phyloP scores from a whole-genome alignment of 768 basidiomycete species.

The Steccherinum ochraceum region DNA sequence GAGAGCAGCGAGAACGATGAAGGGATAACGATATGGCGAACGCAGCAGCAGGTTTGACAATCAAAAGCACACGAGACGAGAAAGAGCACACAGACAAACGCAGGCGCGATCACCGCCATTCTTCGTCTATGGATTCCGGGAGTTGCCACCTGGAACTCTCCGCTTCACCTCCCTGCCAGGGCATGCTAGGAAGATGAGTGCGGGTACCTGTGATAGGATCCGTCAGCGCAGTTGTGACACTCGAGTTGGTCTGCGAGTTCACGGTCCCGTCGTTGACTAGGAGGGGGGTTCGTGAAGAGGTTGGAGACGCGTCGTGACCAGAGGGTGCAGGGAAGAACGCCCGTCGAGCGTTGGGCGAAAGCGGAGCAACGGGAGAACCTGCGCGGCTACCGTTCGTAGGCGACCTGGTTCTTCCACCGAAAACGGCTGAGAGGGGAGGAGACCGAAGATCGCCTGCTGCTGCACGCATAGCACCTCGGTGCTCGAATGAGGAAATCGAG shows the following conservation, averaged over 20 bases:
- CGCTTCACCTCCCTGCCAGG: slow-evolving; percentile 11
- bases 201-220: slow-evolving; percentile 27
- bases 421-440: slow-evolving; percentile 26
- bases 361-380: slow-evolving; percentile 1
- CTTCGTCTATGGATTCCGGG: not conserved
- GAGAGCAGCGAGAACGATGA: not conserved
- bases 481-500: slow-evolving; percentile 52
- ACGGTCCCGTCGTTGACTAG: slow-evolving; percentile 12
- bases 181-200: slow-evolving; percentile 22
- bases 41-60: not conserved
- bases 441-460: slow-evolving; percentile 16
- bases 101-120: not conserved
- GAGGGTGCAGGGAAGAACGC: slow-evolving; percentile 1
- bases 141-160: not conserved
- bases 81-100: not conserved
- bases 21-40: not conserved
- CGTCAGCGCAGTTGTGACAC: slow-evolving; percentile 26
- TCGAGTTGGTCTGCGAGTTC: slow-evolving; percentile 19
- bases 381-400: not conserved
- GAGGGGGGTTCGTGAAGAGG: slow-evolving; percentile 7
- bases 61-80: not conserved
- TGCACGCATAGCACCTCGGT: slow-evolving; percentile 19
- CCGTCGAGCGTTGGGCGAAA: slow-evolving; percentile 1
- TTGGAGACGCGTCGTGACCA: not conserved
- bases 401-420: slow-evolving; percentile 6